Percentiles rank a stretch among this genome's conserved stretches.
Evolutionary conservation across 1,284 basidiomycete genomes (phyloP).

Genomic region (Vanrija humicola): DNA sequence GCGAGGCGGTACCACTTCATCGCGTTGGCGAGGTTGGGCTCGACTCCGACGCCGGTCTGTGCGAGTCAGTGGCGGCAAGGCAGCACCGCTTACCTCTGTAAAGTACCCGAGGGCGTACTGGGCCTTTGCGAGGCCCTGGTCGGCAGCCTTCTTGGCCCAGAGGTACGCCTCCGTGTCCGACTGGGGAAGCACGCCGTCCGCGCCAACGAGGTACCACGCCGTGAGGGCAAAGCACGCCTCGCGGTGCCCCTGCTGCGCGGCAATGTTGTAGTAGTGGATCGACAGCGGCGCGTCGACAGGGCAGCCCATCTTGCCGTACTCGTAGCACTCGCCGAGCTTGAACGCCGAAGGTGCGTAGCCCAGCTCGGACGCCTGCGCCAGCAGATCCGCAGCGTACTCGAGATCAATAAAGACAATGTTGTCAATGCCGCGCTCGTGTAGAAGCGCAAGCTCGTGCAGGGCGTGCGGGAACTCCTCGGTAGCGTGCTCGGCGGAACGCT

Average conservation of each 20-base stretch:
- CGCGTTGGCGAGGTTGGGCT: constrained; percentile 64
- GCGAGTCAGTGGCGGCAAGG: background rate
- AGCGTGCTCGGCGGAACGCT: constrained; percentile 89
- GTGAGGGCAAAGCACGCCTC: constrained; percentile 98
- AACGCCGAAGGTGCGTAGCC: constrained; percentile 96
- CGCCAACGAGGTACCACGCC: constrained; percentile 98
- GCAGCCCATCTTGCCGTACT: constrained; percentile 98
- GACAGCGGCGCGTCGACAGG: constrained; percentile 95
- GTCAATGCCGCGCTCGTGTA: constrained; percentile 92
- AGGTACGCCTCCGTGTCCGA: constrained; percentile 96
- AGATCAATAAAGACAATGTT: constrained; percentile 95
- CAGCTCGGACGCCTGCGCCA: constrained; percentile 91
- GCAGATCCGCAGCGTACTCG: constrained; percentile 89
- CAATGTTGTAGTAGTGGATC: constrained; percentile 99
- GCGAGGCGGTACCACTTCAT: constrained; percentile 82
- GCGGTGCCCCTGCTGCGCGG: constrained; percentile 92
- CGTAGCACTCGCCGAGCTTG: constrained; percentile 95
- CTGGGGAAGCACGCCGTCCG: constrained; percentile 93
- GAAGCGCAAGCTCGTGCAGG: constrained; percentile 86
- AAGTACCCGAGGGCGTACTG: constrained; percentile 99
- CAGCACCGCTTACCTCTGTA: constrained; percentile 59
- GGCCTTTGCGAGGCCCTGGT: constrained; percentile 82
- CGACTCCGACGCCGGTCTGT: constrained; percentile 75
- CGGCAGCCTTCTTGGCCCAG: constrained; percentile 88
- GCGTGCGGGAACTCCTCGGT: constrained; percentile 95